Conservation (phyloP, 1,284 basidiomycete genomes). For the Pyrrhoderma noxium region DNA sequence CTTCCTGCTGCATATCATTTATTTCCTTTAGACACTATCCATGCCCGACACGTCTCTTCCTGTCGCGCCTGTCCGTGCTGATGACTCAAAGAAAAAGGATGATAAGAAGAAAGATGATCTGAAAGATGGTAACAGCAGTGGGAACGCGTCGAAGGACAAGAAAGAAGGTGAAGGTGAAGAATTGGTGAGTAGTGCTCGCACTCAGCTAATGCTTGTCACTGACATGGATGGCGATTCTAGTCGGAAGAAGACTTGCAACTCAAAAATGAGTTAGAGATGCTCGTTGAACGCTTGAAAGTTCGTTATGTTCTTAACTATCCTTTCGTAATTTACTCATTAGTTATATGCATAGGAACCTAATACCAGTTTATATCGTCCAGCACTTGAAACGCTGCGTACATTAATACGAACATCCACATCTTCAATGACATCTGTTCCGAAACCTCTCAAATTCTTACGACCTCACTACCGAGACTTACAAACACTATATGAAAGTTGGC, state of each 20-base stretch:
- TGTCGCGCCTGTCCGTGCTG: constrained; percentile 43
- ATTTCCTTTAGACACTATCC: background rate
- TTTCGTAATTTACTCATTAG: constrained; percentile 5
- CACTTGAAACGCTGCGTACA: constrained; percentile 89
- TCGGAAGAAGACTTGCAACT: constrained; percentile 95
- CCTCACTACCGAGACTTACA: constrained; percentile 92
- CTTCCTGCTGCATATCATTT: background rate
- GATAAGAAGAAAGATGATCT: constrained; percentile 35
- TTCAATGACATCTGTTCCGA: constrained; percentile 99
- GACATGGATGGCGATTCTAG: constrained; percentile 33
- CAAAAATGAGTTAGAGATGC: constrained; percentile 95
- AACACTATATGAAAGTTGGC: constrained; percentile 75
- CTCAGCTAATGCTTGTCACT: background rate
- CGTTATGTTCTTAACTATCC: constrained; percentile 16
- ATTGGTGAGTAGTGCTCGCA: constrained; percentile 47
- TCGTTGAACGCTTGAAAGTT: constrained; percentile 90
- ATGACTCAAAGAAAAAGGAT: constrained; percentile 71
- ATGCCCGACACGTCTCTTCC: constrained; percentile 15
- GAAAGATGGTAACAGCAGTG: constrained; percentile 34
- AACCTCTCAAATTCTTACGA: constrained; percentile 97
- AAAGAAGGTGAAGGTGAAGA: constrained; percentile 65
- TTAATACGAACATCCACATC: constrained; percentile 96
- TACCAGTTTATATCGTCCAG: constrained; percentile 78
- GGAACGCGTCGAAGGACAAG: constrained; percentile 39
- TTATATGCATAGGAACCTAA: constrained; percentile 68